phyloP scores from a whole-genome alignment of 2,329 filamentous ascomycete genomes.

The Aureobasidium sp. region DNA sequence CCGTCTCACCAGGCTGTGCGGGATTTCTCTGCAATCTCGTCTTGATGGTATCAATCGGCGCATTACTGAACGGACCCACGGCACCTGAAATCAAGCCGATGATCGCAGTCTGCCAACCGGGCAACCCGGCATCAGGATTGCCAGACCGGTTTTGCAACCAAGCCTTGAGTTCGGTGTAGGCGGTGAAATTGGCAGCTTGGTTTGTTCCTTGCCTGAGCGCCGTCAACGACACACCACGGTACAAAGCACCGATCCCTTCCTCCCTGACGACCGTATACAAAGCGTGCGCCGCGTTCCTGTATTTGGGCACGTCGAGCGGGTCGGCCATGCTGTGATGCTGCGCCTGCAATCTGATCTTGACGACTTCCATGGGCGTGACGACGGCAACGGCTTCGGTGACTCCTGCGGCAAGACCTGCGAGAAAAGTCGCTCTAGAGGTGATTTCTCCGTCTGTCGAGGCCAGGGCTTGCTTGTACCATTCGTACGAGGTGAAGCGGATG shows the following conservation, averaged over 20 bases:
- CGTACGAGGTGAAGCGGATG: conserved; percentile 96
- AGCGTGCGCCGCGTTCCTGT: conserved; percentile 82
- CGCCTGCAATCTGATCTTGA: conserved; percentile 97
- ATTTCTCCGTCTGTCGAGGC: conserved; percentile 59
- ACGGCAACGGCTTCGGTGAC: conserved; percentile 94
- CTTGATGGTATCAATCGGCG: conserved; percentile 98
- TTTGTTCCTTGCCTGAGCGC: conserved; percentile 92
- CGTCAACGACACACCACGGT: conserved; percentile 88
- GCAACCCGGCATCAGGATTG: conserved; percentile 60
- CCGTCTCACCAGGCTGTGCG: conserved; percentile 68
- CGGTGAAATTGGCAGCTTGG: conserved; percentile 98
- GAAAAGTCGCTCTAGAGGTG: conserved; percentile 64
- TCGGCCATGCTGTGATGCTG: conserved; percentile 98
- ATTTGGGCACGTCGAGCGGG: conserved; percentile 91
- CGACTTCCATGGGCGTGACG: conserved; percentile 97
- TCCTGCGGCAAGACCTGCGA: conserved; percentile 82
- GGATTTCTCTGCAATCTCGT: conserved; percentile 88
- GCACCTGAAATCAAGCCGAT: conserved; percentile 89
- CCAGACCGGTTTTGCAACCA: conserved; percentile 66
- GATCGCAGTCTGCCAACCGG: conserved; percentile 80
- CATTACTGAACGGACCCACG: conserved; percentile 93
- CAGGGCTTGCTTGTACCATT: conserved; percentile 82
- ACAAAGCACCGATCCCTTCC: conserved; percentile 80
- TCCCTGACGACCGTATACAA: conserved; percentile 85
- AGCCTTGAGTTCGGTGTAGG: conserved; percentile 89